Percentiles rank a stretch among this genome's conserved stretches.
Evolutionary conservation across 352 stramenopile species (phyloP).

Genomic region (Pseudoperonospora humuli): DNA sequence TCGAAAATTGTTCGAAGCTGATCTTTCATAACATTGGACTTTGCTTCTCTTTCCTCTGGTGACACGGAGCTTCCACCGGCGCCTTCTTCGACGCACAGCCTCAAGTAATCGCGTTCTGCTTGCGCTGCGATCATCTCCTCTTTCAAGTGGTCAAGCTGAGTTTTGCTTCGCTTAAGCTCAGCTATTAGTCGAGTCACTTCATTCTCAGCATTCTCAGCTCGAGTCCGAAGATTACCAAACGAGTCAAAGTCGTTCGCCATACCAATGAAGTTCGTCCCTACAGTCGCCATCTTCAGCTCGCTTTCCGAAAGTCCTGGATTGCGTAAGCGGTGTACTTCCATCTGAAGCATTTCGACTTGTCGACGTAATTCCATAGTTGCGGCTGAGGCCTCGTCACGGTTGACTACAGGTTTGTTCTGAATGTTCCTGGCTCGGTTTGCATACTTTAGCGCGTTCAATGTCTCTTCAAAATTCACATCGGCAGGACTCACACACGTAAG

Average conservation of each 20-base stretch:
- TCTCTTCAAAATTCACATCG: constrained; percentile 89
- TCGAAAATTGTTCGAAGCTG: constrained; percentile 75
- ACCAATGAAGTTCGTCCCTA: constrained; percentile 55
- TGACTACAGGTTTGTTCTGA: constrained; percentile 84
- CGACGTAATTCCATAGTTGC: constrained; percentile 66
- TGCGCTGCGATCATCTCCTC: constrained; percentile 84
- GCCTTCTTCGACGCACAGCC: constrained; percentile 58
- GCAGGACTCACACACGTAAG: constrained; percentile 89
- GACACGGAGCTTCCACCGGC: constrained; percentile 11
- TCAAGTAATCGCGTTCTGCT: constrained; percentile 71
- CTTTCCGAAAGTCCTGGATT: constrained; percentile 76
- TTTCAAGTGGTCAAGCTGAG: constrained; percentile 70
- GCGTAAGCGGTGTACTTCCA: constrained; percentile 71
- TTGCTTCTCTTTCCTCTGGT: constrained; percentile 42
- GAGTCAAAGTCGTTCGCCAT: constrained; percentile 70
- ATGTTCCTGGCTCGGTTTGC: constrained; percentile 88
- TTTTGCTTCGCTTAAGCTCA: constrained; percentile 73
- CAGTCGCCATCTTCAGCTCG: constrained; percentile 57
- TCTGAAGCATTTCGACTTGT: constrained; percentile 75
- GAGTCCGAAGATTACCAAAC: constrained; percentile 58
- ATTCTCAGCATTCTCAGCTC: constrained; percentile 73
- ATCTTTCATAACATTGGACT: constrained; percentile 63
- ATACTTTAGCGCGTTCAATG: constrained; percentile 89
- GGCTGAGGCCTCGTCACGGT: constrained; percentile 70
- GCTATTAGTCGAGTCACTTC: constrained; percentile 64